Evolutionary conservation across 2,329 filamentous ascomycete genomes (phyloP), one percentile per base, ranked within the genome.

Genomic region (Colletotrichum euphorbiae): DNA sequence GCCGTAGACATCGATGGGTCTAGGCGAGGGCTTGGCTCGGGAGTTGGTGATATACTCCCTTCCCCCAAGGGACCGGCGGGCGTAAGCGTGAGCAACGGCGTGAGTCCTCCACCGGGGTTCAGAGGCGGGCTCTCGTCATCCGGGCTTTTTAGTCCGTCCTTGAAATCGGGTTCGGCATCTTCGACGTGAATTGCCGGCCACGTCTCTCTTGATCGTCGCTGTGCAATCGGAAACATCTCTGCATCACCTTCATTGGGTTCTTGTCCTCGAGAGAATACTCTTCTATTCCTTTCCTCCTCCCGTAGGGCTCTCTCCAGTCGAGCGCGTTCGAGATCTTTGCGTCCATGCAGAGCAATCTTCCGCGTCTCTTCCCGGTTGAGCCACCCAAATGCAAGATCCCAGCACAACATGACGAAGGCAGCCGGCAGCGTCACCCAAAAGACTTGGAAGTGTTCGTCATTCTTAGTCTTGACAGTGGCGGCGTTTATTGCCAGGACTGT

Each of bases 351-450:
- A 2, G 90, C 88, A 46, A 91, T 89, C 15, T 85, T 80, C 1
- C 90, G 85, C 0, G 90, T 92, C 69, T 91, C 85, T 3, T 88
- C 74, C 3, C 90, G 83, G 73, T 89, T 80, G 1, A 82, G 72
- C 90, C 90, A 93, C 0, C 90, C 91, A 68, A 84, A 88, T 0
- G 72, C 78, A 6, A 93, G 43, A 71, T 93, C 90, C 84, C 89
- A 93, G 72, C 83, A 86, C 50, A 93, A 86, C 86, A 92, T 90
- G 57, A 93, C 78, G 31, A 88, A 80, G 0, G 91, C 90, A 0
- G 88, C 91, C 1, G 91, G 91, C 2, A 92, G 73, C 0, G 91
- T 93, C 0, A 93, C 86, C 79, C 84, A 93, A 69, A 85, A 93
- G 0, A 93, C 90, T 0, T 86, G 89, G 7, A 69, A 58, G 17